phyloP scores from a whole-genome alignment of 2,329 filamentous ascomycete genomes.

The Thielaviopsis punctulata region DNA sequence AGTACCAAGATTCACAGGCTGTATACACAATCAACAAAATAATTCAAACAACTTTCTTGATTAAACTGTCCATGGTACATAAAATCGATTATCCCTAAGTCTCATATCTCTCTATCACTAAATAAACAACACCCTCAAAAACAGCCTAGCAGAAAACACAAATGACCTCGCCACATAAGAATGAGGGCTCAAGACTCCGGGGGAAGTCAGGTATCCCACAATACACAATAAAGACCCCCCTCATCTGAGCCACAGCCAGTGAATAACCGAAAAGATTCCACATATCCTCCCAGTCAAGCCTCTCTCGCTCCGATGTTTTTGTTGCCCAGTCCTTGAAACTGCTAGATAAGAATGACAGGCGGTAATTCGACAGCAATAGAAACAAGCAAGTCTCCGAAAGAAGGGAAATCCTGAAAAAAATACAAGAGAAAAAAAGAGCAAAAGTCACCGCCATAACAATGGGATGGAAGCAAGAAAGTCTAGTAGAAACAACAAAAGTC shows the following conservation, averaged over 20 bases:
- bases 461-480: neutral
- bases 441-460: neutral
- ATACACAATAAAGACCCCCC: constrained; percentile 3
- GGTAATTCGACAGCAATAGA: neutral
- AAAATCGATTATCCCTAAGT: constrained; percentile 1
- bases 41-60: neutral
- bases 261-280: constrained; percentile 7
- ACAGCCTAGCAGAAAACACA: neutral
- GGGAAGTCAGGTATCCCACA: constrained; percentile 10
- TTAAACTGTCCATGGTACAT: constrained; percentile 9
- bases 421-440: neutral
- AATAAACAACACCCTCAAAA: neutral
- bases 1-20: neutral
- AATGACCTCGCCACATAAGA: too few species aligned
- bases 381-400: neutral
- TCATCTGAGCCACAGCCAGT: neutral
- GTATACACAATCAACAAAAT: neutral
- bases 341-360: neutral
- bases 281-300: constrained; percentile 1
- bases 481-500: neutral
- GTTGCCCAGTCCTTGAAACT: neutral
- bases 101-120: neutral
- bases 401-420: neutral
- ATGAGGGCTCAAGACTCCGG: too few species aligned
- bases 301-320: neutral